Base-by-base conservation (phyloP, 768 basidiomycete species). In the Pisolithus tinctorius region DNA sequence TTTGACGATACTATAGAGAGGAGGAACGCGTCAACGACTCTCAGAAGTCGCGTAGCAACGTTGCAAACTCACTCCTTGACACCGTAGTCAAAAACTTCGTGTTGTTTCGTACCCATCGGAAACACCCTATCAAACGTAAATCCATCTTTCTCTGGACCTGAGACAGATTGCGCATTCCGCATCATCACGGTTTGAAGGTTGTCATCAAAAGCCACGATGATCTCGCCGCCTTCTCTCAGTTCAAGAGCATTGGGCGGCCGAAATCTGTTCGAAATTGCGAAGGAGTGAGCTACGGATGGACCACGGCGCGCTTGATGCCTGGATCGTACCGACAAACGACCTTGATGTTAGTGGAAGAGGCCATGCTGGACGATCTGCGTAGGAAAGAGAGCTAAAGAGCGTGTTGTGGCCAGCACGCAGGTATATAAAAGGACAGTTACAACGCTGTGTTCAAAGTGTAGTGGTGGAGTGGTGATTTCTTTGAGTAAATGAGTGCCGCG, bases 51-150 rank as follows among this genome's bases (percentile, higher is more conserved):
- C 44, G 42, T 44, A 54, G 43, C 41, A 42, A n/a, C 44, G 8
- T 42, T 38, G 44, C 34, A 30, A 45, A 77, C 89, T 71, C 63
- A 92, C 90, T 93, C 95, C 69, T 93, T 95, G 38, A 99, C 91
- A 48, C 96, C 96, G 67, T 96, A 99, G 69, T 98, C 94, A 66
- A 97, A 99, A 44, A 99, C 93, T 69, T 97, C 93, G 49, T 82
- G 72, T 68, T 99, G 96, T 68, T 83, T 79, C 41, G 94, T 91
- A 38, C 77, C 82, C 77, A 94, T 92, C 50, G 92, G 86, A 68
- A 99, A 99, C 20, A 95, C 93, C 56, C 94, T 80, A 69, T 99
- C 96, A 63, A 97, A 95, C 34, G 93, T 93, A 73, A 99, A 99
- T 26, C 95, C 95, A 75, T 93, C 89, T 74, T 84, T 95, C 75